Conservation (phyloP, 2,329 filamentous ascomycete genomes). For the Arachnopeziza araneosa region DNA sequence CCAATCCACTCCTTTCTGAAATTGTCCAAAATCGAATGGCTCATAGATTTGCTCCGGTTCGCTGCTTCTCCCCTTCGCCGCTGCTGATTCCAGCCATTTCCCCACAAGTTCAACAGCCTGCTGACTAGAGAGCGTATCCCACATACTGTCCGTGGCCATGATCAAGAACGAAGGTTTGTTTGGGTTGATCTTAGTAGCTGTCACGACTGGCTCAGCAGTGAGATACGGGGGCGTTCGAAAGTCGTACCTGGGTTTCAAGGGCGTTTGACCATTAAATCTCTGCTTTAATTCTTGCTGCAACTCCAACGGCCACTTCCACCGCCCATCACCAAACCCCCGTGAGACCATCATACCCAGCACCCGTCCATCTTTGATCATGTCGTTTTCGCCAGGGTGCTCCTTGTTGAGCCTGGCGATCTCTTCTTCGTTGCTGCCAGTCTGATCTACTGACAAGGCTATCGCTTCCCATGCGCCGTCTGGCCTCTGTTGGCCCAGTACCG, state of each 20-base stretch:
- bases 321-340: conserved; percentile 62
- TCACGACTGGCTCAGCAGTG: conserved; percentile 61
- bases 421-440: neutral
- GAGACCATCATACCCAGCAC: conserved; percentile 30
- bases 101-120: conserved; percentile 52
- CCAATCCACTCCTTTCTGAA: neutral
- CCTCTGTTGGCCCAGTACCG: neutral
- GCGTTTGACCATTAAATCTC: neutral
- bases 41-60: neutral
- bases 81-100: conserved; percentile 18
- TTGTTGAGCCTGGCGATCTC: neutral
- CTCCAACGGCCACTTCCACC: conserved; percentile 60
- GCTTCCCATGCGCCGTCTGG: neutral
- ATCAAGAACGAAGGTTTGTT: conserved; percentile 50
- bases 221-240: conserved; percentile 57
- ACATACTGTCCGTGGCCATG: conserved; percentile 62
- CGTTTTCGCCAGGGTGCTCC: neutral
- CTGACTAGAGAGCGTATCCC: conserved; percentile 53
- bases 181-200: conserved; percentile 44
- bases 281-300: neutral
- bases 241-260: neutral
- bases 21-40: neutral
- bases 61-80: conserved; percentile 38
- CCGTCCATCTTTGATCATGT: neutral
- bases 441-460: neutral